phyloP scores from a whole-genome alignment of 257 asterid species.

The Solanum peruvianum region DNA sequence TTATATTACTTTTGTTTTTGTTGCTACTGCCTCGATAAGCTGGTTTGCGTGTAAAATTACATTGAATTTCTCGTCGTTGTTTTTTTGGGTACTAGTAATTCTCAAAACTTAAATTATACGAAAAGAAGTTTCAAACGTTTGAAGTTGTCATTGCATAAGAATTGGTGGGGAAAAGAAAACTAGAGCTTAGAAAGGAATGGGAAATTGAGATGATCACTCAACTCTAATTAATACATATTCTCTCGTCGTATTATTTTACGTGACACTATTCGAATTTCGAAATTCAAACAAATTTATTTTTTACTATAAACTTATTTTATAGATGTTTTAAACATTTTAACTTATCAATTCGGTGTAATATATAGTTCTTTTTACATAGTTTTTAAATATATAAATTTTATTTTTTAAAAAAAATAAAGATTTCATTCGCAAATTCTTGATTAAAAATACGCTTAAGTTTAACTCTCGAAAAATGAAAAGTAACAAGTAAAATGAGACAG shows the following conservation, averaged over 20 bases:
- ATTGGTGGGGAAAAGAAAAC: neutral
- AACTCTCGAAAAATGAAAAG: no score
- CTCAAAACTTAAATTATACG: neutral
- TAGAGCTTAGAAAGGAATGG: neutral
- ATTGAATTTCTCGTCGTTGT: no score
- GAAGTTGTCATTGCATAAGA: neutral
- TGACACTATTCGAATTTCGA: no score
- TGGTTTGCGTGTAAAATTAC: neutral
- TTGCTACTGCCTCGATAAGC: neutral
- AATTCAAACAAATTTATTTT: no score
- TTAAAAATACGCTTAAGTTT: no score
- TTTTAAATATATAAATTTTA: no score
- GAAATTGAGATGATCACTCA: neutral
- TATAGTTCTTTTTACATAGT: no score
- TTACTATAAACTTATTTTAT: no score
- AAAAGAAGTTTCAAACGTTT: neutral
- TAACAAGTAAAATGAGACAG: no score
- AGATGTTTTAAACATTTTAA: no score
- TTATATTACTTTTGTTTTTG: no score
- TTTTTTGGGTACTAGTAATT: neutral
- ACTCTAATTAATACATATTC: neutral
- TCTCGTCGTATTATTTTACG: fast-evolving
- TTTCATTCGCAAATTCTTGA: fast-evolving
- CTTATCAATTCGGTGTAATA: neutral
- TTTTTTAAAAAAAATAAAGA: no score